A percentile compares a stretch with the other conserved stretches of the same genome.
phyloP scores from a whole-genome alignment of 306 rosid species.

The Casuarina glauca region DNA sequence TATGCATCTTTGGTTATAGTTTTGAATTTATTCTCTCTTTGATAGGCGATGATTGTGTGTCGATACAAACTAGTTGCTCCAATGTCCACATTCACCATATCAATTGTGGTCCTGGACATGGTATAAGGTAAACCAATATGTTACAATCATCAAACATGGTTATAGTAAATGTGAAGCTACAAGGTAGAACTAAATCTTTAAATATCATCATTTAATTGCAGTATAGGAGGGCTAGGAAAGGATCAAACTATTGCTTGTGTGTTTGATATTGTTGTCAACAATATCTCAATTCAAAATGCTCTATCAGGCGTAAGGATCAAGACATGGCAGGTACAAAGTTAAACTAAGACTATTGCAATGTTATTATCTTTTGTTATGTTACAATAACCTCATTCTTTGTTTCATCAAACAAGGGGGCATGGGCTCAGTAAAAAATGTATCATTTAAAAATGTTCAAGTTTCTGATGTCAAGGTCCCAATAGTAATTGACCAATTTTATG shows the following conservation, averaged over 20 bases:
- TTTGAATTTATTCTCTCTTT: conserved; percentile 7
- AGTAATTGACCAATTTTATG: conserved; percentile 79
- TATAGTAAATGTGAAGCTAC: no score
- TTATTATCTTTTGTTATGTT: background rate
- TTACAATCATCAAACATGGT: no score
- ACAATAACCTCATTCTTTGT: background rate
- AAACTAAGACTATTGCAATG: background rate
- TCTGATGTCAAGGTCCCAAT: conserved; percentile 70
- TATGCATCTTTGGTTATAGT: background rate
- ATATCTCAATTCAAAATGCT: conserved; percentile 67
- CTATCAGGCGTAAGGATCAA: conserved; percentile 87
- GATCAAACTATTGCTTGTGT: conserved; percentile 79
- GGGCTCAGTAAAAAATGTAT: conserved; percentile 85
- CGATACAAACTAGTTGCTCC: conserved; percentile 94
- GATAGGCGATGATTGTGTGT: conserved; percentile 96
- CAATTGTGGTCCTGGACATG: conserved; percentile 98
- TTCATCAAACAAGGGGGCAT: conserved; percentile 59
- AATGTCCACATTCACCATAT: conserved; percentile 84
- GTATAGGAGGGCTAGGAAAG: conserved; percentile 87
- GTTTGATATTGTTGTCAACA: conserved; percentile 64
- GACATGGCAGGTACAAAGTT: conserved; percentile 85
- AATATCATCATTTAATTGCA: conserved; percentile 16
- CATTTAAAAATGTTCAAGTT: conserved; percentile 76
- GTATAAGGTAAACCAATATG: conserved; percentile 59
- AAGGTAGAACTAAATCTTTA: no score